Evolutionary conservation across 805 yeast genomes (phyloP), one percentile per base, ranked within the genome.

Genomic region (Saccharomycopsis selenospora): DNA sequence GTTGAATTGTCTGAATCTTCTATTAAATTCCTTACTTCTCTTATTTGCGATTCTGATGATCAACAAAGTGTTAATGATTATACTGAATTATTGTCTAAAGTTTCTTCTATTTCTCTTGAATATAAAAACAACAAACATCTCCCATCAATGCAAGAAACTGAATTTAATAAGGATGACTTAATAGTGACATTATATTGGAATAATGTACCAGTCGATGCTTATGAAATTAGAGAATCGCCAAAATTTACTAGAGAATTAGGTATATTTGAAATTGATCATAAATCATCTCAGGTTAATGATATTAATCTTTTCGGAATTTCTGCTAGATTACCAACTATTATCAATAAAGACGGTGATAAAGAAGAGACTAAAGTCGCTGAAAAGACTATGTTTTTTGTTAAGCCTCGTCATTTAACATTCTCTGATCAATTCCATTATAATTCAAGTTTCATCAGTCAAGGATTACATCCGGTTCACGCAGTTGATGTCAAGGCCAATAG

Each of bases 391-490:
- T 46, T 53, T 22, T 47, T 24, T 33, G 22, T 51, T 20, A 20
- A 40, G 4, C 56, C 56, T 8, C 46, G 56, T 8, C 55, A 51
- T 23, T 25, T 45, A 24, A 5, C 25, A 24, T 33, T 30, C 17
- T 43, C 24, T 11, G 29, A 18, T 18, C 17, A 41, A 24, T 33
- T 42, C 26, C 11, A 17, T 14, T 47, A 25, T 29, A 27, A 36
- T 18, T 49, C 52, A 3, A 26, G 43, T n/a, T 48, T 52, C 20
- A 28, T 2, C 13, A 43, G n/a, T 48, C 49, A 11, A 20, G 54
- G 54, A n/a, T 26, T 53, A 13, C 54, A 53, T 28, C 54, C 54
- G 7, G 48, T 36, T 11, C 56, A 53, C 30, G 38, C 36, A 7
- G 48, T 53, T 28, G 11, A 25, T 3, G 11, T 51, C 24, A 46